Conservation (phyloP, 2,329 filamentous ascomycete species). For the Fusarium sp. region DNA sequence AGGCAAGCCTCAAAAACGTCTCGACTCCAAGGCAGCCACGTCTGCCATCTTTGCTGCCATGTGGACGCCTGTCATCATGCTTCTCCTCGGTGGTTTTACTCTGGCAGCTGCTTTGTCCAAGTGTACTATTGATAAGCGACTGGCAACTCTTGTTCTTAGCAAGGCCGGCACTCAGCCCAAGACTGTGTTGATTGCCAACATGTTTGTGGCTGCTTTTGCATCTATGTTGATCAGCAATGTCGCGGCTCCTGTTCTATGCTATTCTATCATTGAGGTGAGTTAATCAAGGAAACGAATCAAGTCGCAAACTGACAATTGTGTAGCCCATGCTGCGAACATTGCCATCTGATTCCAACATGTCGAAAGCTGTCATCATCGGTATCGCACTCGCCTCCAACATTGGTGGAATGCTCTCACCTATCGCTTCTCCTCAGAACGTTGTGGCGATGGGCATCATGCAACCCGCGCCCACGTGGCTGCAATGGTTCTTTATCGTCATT, state of each 20-base stretch:
- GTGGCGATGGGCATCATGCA: conserved; percentile 97
- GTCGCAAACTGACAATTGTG: conserved; percentile 14
- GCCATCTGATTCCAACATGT: conserved; percentile 89
- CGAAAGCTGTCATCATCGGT: conserved; percentile 93
- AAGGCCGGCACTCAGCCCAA: conserved; percentile 93
- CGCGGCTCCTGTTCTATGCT: conserved; percentile 94
- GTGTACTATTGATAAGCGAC: conserved; percentile 96
- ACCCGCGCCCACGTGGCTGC: conserved; percentile 89
- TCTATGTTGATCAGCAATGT: conserved; percentile 99
- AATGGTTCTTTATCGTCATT: conserved; percentile 97
- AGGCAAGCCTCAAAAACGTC: conserved; percentile 69
- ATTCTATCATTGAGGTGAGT: conserved; percentile 91
- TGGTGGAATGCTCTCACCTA: conserved; percentile 94
- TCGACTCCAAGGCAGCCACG: conserved; percentile 84
- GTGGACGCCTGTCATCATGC: conserved; percentile 99
- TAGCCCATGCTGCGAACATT: conserved; percentile 94
- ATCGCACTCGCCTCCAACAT: conserved; percentile 97
- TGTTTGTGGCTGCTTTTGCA: conserved; percentile 97
- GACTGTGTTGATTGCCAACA: conserved; percentile 94
- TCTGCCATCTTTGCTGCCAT: conserved; percentile 91
- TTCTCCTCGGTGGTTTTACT: conserved; percentile 94
- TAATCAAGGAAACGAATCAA: not conserved
- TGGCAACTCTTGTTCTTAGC: conserved; percentile 95
- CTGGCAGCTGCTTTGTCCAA: conserved; percentile 95
- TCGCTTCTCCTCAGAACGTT: conserved; percentile 97